phyloP scores from a whole-genome alignment of 208 protist species.

The Plasmodiophora brassicae region DNA sequence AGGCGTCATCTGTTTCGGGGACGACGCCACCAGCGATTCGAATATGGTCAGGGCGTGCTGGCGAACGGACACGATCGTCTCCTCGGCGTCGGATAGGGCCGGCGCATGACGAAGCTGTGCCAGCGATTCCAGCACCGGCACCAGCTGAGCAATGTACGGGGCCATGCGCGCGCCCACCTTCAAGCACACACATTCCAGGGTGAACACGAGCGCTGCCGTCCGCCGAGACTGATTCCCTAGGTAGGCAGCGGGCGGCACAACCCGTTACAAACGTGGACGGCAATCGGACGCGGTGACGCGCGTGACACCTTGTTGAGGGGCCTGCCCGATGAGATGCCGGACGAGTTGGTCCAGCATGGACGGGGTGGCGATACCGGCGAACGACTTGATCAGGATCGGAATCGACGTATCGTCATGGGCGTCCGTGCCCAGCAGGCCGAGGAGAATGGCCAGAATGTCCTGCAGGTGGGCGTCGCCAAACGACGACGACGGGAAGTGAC shows the following conservation, averaged over 20 bases:
- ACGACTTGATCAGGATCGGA: not conserved
- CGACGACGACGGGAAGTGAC: not conserved
- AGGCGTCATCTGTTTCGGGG: not conserved
- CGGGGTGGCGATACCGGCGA: not conserved
- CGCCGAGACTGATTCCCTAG: not conserved
- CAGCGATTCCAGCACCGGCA: not conserved
- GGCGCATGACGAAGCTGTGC: not conserved
- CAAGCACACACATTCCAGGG: not conserved
- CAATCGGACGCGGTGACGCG: no score
- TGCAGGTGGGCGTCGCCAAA: not conserved
- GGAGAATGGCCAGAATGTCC: not conserved
- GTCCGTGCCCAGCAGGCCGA: not conserved
- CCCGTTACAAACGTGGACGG: no score
- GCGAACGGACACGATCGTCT: not conserved
- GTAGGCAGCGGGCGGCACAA: no score
- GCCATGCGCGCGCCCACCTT: not conserved
- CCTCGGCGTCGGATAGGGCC: not conserved
- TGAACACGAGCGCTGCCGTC: not conserved
- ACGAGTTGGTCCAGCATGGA: not conserved
- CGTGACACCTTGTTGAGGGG: no score
- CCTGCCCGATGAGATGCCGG: not conserved
- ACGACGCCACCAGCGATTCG: not conserved
- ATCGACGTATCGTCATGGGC: not conserved
- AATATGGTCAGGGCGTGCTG: not conserved
- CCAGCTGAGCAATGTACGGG: not conserved